These are phyloP conservation scores for Boechera retrofracta DNA, from an alignment of 345 rosid genomes.

Conservation along the genomic window DNA sequence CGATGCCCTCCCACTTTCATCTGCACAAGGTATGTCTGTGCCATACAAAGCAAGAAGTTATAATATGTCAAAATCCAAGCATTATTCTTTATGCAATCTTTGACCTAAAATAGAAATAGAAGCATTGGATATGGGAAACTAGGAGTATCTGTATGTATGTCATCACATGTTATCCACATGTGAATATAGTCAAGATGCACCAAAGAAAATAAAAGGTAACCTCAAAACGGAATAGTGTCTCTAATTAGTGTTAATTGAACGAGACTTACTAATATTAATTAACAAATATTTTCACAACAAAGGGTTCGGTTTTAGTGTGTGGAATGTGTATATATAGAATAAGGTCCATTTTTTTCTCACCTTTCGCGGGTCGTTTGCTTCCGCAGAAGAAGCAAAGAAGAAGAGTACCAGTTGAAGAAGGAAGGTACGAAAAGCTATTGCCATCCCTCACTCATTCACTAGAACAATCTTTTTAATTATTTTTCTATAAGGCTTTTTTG, in stretches of 20 bases:
- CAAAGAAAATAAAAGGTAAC: background rate
- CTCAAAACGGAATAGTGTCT: background rate
- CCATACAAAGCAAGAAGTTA: conserved; percentile 16
- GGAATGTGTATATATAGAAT: background rate
- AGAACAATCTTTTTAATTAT: background rate
- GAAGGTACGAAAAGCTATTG: conserved; percentile 2
- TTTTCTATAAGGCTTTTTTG: background rate
- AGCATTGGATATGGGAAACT: conserved; percentile 9
- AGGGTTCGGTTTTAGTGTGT: background rate
- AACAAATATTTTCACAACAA: background rate
- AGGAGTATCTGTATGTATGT: background rate
- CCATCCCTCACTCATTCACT: conserved; percentile 24
- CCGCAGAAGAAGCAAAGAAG: conserved; percentile 1
- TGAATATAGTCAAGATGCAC: background rate
- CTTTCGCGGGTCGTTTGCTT: conserved; percentile 30
- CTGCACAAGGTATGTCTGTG: conserved; percentile 38
- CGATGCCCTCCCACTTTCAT: conserved; percentile 38
- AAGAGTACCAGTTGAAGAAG: conserved; percentile 33
- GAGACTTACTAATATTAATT: background rate
- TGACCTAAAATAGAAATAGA: background rate
- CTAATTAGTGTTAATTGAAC: background rate
- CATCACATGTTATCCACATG: background rate
- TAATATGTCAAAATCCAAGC: background rate
- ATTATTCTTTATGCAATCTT: background rate
- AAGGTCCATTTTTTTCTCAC: background rate